A percentile compares a stretch with the other conserved stretches of the same genome.
phyloP scores from a whole-genome alignment of 768 basidiomycete species.

The Naganishia vaughanmartiniae region DNA sequence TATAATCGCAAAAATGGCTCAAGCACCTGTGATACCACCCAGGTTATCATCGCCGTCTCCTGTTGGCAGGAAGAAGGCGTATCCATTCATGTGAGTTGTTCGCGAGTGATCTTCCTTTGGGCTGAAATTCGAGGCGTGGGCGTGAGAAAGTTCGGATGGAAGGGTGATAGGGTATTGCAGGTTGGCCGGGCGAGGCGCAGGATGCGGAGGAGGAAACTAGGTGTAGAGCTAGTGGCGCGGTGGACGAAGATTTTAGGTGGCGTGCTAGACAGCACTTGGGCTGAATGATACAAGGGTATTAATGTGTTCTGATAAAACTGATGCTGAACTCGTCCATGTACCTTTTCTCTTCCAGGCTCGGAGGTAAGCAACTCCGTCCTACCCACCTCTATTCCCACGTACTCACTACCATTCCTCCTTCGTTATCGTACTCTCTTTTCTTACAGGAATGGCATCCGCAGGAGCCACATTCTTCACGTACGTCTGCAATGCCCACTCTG shows the following conservation, averaged over 20 bases:
- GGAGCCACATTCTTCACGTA: constrained; percentile 26
- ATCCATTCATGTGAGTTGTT: constrained; percentile 33
- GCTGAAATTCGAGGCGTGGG: not conserved
- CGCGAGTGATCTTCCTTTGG: not conserved
- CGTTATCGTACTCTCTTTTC: not conserved
- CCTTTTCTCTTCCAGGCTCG: constrained; percentile 19
- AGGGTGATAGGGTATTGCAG: not conserved
- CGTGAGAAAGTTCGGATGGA: no score
- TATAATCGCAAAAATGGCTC: not conserved
- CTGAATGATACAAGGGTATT: not conserved
- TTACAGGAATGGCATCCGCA: constrained; percentile 22
- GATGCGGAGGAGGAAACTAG: no score
- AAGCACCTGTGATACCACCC: constrained; percentile 20
- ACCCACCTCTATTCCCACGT: no score
- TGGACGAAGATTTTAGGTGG: no score
- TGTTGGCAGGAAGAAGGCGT: constrained; percentile 27
- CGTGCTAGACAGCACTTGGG: not conserved
- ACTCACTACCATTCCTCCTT: not conserved
- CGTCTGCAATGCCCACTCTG: no score
- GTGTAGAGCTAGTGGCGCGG: no score
- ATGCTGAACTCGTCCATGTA: no score
- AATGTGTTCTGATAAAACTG: not conserved
- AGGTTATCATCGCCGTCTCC: constrained; percentile 9
- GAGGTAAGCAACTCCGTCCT: constrained; percentile 16
- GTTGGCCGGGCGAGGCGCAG: not conserved